Evolutionary conservation across 768 basidiomycete species (phyloP), one percentile per base, ranked within the genome.

Genomic region (Lentinus tigrinus): DNA sequence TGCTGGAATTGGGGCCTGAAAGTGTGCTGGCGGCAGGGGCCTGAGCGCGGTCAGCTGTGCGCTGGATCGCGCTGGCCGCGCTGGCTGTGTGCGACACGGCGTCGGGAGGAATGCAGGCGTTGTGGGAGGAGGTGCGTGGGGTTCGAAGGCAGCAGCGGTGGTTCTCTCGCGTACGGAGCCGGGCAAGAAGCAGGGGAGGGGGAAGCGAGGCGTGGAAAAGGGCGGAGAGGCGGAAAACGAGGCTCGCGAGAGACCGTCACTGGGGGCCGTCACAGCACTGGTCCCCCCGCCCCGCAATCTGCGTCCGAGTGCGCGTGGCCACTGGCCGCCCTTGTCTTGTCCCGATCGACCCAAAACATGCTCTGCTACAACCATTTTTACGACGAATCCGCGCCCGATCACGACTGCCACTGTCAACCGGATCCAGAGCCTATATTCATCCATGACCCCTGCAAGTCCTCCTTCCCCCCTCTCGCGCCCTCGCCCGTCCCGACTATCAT

Each of bases 401-500:
- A 61, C 37, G 14, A 46, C 57, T 58, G 57, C 51, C 51, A 61
- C 47, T 36, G 60, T 54, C 51, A 61, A 38, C 52, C 60, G 55
- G 60, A 57, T 61, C 60, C 60, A 57, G 56, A 54, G 34, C 37
- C 55, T 57, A 57, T 61, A 57, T 61, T 57, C 60, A 53, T 43
- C 37, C 59, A 56, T 42, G 52, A 59, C 54, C 43, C 54, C 38
- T 54, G 54, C 59, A 31, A 8, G 26, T 26, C 42, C 23, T 28
- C 48, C 27, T 48, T 28, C 49, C 40, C 49, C 42, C 49, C 49
- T 43, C 49, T 34, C 27, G 13, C 23, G 42, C 39, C 26, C 49
- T 47, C 46, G 14, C 48, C 46, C 21, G 49, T 43, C 27, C 44
- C 38, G 4, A 16, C 51, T n/a, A 7, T 23, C 40, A 23, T 57